Evolutionary conservation across 1,284 basidiomycete species (phyloP), one percentile per base, ranked within the genome.

Genomic region (Paramarasmius palmivorus): DNA sequence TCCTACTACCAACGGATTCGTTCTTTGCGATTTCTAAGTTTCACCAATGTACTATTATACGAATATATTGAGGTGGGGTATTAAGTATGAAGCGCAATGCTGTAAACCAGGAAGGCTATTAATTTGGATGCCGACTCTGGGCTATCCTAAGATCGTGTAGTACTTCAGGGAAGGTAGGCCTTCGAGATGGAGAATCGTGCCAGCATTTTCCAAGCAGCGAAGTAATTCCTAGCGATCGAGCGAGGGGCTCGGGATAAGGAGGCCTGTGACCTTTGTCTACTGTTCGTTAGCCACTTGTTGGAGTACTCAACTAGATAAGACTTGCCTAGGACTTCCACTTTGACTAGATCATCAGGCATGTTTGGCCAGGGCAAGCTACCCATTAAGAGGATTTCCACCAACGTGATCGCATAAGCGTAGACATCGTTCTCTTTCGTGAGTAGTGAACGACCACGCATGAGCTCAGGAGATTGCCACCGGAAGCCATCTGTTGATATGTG

Each of bases 1-100:
- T 2, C 60, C 65, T 6, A 52, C 50, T 19, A 65, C 62, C 2
- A 60, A 73, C 36, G 62, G 68, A 40, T 72, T 74, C 57, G 58
- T 72, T 4, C 63, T 70, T 50, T 73, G 73, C 55, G 55, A 12
- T 12, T 32, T 6, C 29, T 32, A 32, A n/a, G n/a, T n/a, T n/a
- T n/a, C n/a, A n/a, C n/a, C n/a, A n/a, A n/a, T n/a, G n/a, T n/a
- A n/a, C n/a, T n/a, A n/a, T n/a, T n/a, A n/a, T n/a, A n/a, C n/a
- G n/a, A n/a, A n/a, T n/a, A n/a, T n/a, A n/a, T n/a, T n/a, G n/a
- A n/a, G n/a, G n/a, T n/a, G n/a, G n/a, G n/a, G n/a, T n/a, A n/a
- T n/a, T n/a, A n/a, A n/a, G n/a, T n/a, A n/a, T n/a, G n/a, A n/a
- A n/a, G n/a, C n/a, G n/a, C n/a, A n/a, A n/a, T n/a, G n/a, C n/a